A percentile compares a stretch with the other conserved stretches of the same genome.
phyloP scores from a whole-genome alignment of 192 early-diverging fungal species.

The Glomus cerebriforme region DNA sequence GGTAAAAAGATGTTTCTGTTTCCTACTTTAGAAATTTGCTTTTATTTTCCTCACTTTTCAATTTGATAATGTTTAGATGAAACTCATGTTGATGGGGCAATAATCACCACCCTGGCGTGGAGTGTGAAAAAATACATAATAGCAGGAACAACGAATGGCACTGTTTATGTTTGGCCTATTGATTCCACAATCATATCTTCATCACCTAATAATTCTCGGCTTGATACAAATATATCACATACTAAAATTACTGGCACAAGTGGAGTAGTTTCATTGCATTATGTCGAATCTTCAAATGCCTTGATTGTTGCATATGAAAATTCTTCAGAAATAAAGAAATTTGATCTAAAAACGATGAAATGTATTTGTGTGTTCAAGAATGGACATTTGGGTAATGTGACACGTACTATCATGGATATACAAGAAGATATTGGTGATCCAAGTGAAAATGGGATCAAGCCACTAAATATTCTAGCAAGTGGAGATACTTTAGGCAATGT shows the following conservation, averaged over 20 bases:
- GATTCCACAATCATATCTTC: slow-evolving; percentile 21
- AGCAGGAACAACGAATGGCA: slow-evolving; percentile 39
- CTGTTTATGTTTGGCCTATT: slow-evolving; percentile 38
- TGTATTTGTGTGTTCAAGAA: slow-evolving; percentile 32
- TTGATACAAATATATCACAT: background rate
- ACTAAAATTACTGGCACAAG: background rate
- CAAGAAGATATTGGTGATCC: background rate
- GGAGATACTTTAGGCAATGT: slow-evolving; percentile 50
- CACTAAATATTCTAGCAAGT: slow-evolving; percentile 39
- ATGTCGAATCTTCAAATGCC: slow-evolving; percentile 9
- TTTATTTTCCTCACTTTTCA: slow-evolving; percentile 20
- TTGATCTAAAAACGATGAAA: slow-evolving; percentile 23
- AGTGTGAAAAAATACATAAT: slow-evolving; percentile 32
- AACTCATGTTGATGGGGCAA: background rate
- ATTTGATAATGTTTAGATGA: background rate
- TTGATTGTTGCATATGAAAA: slow-evolving; percentile 34
- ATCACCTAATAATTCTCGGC: background rate
- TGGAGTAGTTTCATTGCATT: slow-evolving; percentile 23
- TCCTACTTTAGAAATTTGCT: background rate
- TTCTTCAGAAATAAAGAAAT: slow-evolving; percentile 25
- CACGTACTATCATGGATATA: slow-evolving; percentile 35
- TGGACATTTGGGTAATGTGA: slow-evolving; percentile 28
- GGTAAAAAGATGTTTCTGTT: slow-evolving; percentile 17
- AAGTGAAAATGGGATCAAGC: background rate
- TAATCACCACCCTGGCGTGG: slow-evolving; percentile 5